Base-by-base conservation (phyloP, 106 monocot species). In the Dioscorea alata region DNA sequence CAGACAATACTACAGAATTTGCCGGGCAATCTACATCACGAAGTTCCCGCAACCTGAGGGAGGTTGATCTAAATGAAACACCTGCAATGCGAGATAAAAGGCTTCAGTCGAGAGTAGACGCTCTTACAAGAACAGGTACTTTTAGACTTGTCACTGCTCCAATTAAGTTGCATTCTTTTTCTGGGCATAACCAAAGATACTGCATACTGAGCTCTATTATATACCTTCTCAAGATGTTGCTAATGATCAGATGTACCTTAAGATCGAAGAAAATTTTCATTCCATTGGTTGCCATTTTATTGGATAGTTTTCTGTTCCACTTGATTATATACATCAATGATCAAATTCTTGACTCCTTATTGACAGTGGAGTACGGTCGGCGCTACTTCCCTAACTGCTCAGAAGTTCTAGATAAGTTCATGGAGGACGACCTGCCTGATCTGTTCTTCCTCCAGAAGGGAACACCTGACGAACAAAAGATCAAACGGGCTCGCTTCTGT, bases 41-140 rank as follows among this genome's bases (percentile, higher is more conserved):
- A 60, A 80, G 75, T 68, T 76, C 81, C 59, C 73, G 78, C 61
- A 90, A 83, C 60, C 66, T 94, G 48, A 94, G 78, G 81, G 88
- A 91, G 73, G 95, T 96, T 28, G 91, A 96, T 86, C 78, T 96
- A 8, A 96, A 96, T 62, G 95, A 96, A 71, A 91, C 95, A 33
- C 91, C 95, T 25, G 23, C 57, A 23, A 71, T 73, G 59, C 80
- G 67, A 77, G 82, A 75, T 61, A 89, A 86, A 64, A 75, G 91
- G 52, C 84, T 96, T n/a, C 85, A 77, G 4, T 74, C 75, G 4
- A 81, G 88, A 71, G 86, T 96, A 17, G 91, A 88, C 33, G 84
- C 91, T 31, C 79, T 96, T 0, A 70, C 50, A 57, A 96, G 57
- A 84, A 91, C 95, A 78, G 95, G 95, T 91, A 66, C 2, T 50